Evolutionary conservation across 345 rosid species (phyloP).

Genomic region (Cardamine chenopodiifolia): DNA sequence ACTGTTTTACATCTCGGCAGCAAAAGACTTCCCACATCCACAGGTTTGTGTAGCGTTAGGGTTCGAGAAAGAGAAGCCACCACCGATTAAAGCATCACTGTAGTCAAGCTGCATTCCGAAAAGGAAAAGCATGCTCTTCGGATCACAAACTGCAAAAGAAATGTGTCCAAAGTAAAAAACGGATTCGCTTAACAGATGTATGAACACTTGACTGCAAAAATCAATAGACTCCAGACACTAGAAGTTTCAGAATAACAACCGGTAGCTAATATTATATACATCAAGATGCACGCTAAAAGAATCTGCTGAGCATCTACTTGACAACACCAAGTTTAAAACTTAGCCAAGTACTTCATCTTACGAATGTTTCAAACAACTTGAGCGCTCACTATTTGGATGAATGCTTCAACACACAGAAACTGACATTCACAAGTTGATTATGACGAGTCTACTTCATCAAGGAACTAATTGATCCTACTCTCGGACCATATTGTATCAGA

Average conservation of each 20-base stretch:
- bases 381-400: too few relatives aligned
- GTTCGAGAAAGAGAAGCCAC: slow-evolving; percentile 93
- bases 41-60: slow-evolving; percentile 93
- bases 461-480: slow-evolving; percentile 7
- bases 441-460: neutral
- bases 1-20: slow-evolving; percentile 59
- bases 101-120: slow-evolving; percentile 97
- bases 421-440: neutral
- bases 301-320: too few relatives aligned
- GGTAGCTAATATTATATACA: too few relatives aligned
- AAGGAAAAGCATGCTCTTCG: slow-evolving; percentile 92
- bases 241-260: neutral
- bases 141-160: slow-evolving; percentile 86
- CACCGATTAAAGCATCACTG: slow-evolving; percentile 93
- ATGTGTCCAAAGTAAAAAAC: neutral
- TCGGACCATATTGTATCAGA: neutral
- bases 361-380: too few relatives aligned
- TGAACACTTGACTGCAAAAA: neutral
- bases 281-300: too few relatives aligned
- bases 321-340: too few relatives aligned
- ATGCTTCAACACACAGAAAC: neutral
- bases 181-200: neutral
- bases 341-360: too few relatives aligned
- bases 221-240: neutral
- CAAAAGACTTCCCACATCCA: slow-evolving; percentile 76